Percentiles rank a stretch among this genome's conserved stretches.
Evolutionary conservation across 768 basidiomycete species (phyloP).

Genomic region (Clathrus columnatus): DNA sequence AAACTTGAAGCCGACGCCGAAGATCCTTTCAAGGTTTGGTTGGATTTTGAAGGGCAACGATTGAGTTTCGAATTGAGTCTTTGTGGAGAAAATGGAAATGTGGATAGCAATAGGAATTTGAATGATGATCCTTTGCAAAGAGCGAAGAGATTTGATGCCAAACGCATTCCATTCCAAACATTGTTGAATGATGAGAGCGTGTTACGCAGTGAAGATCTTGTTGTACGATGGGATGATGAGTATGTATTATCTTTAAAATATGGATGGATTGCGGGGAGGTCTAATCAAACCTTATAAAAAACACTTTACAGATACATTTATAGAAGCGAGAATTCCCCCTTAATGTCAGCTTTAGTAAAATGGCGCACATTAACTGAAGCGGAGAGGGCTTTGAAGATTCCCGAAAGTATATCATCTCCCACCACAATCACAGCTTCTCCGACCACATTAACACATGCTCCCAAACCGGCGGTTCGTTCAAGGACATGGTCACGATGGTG

Average conservation of each 20-base stretch:
- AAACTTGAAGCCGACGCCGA: slow-evolving; percentile 46
- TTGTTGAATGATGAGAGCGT: slow-evolving; percentile 61
- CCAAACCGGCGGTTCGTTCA: not conserved
- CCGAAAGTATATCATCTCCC: slow-evolving; percentile 10
- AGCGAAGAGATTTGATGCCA: slow-evolving; percentile 48
- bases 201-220: slow-evolving; percentile 54
- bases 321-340: slow-evolving; percentile 61
- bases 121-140: slow-evolving; percentile 30
- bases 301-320: slow-evolving; percentile 56
- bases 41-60: slow-evolving; percentile 50
- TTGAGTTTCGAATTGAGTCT: slow-evolving; percentile 72
- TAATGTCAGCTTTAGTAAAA: slow-evolving; percentile 62
- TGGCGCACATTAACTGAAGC: slow-evolving; percentile 46
- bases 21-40: slow-evolving; percentile 55
- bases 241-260: slow-evolving; percentile 28
- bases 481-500: slow-evolving; percentile 79
- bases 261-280: not conserved
- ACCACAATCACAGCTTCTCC: slow-evolving; percentile 23
- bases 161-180: slow-evolving; percentile 51
- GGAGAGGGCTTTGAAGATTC: slow-evolving; percentile 4
- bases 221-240: slow-evolving; percentile 68
- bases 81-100: slow-evolving; percentile 27
- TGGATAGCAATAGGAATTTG: slow-evolving; percentile 4
- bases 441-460: slow-evolving; percentile 22
- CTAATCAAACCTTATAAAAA: slow-evolving; percentile 1